phyloP scores from a whole-genome alignment of 768 basidiomycete species.

The Termitomyces heimii region DNA sequence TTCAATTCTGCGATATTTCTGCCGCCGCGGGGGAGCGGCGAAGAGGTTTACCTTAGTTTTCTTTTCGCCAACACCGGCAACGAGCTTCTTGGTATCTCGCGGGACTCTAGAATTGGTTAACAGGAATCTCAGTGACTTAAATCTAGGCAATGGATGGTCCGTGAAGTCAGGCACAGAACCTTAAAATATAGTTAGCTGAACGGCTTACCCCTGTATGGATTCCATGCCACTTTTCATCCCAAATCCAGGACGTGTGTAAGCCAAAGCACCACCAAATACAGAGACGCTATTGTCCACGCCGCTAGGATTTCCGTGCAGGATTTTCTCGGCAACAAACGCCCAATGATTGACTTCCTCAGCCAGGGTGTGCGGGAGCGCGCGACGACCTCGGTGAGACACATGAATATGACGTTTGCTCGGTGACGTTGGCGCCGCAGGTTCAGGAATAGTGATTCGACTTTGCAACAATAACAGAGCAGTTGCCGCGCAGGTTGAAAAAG shows the following conservation, averaged over 20 bases:
- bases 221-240: constrained; percentile 80
- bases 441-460: constrained; percentile 56
- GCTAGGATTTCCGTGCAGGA: constrained; percentile 94
- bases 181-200: neutral
- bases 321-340: constrained; percentile 94
- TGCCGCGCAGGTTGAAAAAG: constrained; percentile 86
- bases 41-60: constrained; percentile 47
- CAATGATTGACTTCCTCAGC: constrained; percentile 86
- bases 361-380: constrained; percentile 52
- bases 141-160: constrained; percentile 40
- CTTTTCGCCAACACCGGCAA: constrained; percentile 79
- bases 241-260: constrained; percentile 80
- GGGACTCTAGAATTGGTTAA: constrained; percentile 92
- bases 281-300: constrained; percentile 96
- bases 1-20: neutral
- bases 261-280: constrained; percentile 87
- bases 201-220: constrained; percentile 71
- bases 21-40: too few species aligned
- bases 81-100: constrained; percentile 90
- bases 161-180: constrained; percentile 9
- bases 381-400: constrained; percentile 58
- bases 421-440: constrained; percentile 41
- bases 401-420: constrained; percentile 47
- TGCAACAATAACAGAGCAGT: constrained; percentile 75
- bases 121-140: constrained; percentile 86